A percentile compares a stretch with the other conserved stretches of the same genome.
These are phyloP conservation scores for Trichomonas gallinae DNA, from an alignment of 208 protist species.

Conservation along the genomic window DNA sequence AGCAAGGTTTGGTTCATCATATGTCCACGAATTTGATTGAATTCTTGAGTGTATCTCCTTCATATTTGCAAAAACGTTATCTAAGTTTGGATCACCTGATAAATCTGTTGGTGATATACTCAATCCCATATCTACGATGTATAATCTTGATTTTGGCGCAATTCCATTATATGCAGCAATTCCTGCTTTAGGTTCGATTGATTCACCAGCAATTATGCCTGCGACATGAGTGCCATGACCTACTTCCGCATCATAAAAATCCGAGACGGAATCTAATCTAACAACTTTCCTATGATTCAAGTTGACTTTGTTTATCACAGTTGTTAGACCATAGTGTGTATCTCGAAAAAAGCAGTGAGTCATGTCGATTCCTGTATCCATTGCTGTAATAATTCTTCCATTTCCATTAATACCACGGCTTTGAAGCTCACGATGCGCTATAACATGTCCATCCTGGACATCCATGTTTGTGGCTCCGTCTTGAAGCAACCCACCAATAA, in stretches of 20 bases:
- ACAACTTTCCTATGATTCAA: neutral
- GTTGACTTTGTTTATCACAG: neutral
- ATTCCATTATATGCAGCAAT: neutral
- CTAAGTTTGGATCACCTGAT: neutral
- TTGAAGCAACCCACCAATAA: neutral
- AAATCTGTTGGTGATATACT: neutral
- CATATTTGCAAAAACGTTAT: neutral
- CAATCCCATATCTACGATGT: neutral
- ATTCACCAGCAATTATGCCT: neutral
- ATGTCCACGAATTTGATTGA: neutral
- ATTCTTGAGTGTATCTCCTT: neutral
- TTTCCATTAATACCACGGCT: neutral
- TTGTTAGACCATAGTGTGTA: neutral
- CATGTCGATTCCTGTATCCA: neutral
- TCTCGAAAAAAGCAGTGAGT: neutral
- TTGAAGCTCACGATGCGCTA: neutral
- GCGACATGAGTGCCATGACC: neutral
- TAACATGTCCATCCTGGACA: neutral
- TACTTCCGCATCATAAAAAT: neutral
- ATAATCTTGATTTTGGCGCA: neutral
- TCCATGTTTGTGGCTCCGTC: neutral
- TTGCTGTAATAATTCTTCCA: neutral
- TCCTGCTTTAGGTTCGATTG: neutral
- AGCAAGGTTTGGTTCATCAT: neutral
- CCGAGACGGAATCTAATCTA: neutral